Conservation (phyloP, 768 basidiomycete genomes). For the Leccinum imitatum region DNA sequence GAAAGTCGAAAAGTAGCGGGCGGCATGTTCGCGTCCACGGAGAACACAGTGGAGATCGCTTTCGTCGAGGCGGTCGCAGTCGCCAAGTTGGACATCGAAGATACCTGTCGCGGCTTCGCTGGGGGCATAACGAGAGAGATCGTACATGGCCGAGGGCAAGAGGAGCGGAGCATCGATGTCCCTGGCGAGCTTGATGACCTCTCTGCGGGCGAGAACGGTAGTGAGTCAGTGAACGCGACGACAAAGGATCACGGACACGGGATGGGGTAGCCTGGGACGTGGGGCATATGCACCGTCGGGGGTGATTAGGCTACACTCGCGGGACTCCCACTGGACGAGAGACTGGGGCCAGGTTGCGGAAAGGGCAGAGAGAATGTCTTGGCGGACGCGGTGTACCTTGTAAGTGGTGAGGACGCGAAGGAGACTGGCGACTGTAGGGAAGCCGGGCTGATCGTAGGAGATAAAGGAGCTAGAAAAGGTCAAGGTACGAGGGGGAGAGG, state of each 20-base stretch:
- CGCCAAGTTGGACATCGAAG: conserved; percentile 39
- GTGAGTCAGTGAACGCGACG: conserved; percentile 7
- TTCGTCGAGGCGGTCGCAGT: conserved; percentile 40
- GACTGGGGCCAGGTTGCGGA: conserved; percentile 56
- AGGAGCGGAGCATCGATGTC: conserved; percentile 55
- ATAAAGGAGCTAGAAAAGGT: conserved; percentile 42
- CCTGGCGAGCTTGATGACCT: conserved; percentile 66
- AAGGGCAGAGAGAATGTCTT: conserved; percentile 55
- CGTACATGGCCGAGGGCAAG: conserved; percentile 77
- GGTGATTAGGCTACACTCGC: conserved; percentile 59
- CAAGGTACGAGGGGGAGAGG: conserved; percentile 13
- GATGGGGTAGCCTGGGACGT: conserved; percentile 58
- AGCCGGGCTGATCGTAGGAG: conserved; percentile 48
- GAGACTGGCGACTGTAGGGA: conserved; percentile 52
- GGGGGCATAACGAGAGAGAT: conserved; percentile 66
- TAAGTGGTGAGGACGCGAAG: conserved; percentile 67
- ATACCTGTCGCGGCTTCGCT: conserved; percentile 60
- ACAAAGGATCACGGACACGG: conserved; percentile 50
- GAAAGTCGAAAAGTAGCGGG: conserved; percentile 75
- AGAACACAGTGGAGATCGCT: conserved; percentile 59
- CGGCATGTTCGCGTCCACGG: conserved; percentile 68
- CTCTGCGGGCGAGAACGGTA: conserved; percentile 35
- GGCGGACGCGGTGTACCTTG: conserved; percentile 54
- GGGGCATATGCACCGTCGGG: conserved; percentile 54
- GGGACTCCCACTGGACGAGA: conserved; percentile 63